phyloP scores from a whole-genome alignment of 2,329 filamentous ascomycete genomes.

The Didymella glomerata region DNA sequence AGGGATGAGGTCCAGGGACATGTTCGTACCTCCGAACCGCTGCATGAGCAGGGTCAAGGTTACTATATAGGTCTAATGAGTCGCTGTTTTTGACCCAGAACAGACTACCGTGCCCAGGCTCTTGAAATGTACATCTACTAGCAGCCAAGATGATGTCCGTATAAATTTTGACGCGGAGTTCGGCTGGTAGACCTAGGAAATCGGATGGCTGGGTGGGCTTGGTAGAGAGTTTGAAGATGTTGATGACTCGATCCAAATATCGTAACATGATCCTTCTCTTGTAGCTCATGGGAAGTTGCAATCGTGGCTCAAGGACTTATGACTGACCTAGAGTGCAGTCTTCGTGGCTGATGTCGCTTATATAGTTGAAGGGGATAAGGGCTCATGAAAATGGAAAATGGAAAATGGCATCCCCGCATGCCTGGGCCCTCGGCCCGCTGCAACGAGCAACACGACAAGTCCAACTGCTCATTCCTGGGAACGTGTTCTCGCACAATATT shows the following conservation, averaged over 20 bases:
- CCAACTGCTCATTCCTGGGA: no score
- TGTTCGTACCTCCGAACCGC: neutral
- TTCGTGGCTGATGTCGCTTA: no score
- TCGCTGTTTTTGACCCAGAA: neutral
- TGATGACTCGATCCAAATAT: neutral
- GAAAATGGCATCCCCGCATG: neutral
- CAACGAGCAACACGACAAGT: no score
- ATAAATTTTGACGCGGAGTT: neutral
- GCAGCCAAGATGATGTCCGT: neutral
- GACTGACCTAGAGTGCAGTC: no score
- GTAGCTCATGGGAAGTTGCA: no score
- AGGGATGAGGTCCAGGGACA: neutral
- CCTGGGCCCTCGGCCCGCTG: neutral
- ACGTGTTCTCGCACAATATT: no score
- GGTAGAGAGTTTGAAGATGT: neutral
- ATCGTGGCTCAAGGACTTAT: no score
- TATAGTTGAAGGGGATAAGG: no score
- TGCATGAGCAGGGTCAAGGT: neutral
- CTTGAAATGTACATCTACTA: neutral
- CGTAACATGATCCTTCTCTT: no score
- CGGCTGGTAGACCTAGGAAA: neutral
- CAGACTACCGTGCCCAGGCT: neutral
- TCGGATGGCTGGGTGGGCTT: neutral
- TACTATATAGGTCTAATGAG: neutral
- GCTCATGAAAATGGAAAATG: no score